Evolutionary conservation across 495 filamentous ascomycete species (phyloP).

Genomic region (Penicillium canescens): DNA sequence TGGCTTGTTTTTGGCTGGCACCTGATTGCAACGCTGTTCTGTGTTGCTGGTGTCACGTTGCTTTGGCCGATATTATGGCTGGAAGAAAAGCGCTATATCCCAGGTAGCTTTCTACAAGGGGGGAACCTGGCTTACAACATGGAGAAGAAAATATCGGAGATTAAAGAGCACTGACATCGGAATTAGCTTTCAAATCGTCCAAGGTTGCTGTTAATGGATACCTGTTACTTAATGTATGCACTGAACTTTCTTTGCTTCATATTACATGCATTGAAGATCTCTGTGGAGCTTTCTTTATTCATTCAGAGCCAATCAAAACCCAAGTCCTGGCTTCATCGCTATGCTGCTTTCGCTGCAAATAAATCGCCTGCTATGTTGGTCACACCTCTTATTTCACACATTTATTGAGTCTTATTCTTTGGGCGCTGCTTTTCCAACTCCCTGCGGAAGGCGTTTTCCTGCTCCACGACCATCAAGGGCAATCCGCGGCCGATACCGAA

Average conservation of each 20-base stretch:
- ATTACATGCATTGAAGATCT: not conserved
- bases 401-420: not conserved
- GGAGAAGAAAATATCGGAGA: conserved; percentile 25
- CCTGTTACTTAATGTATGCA: not conserved
- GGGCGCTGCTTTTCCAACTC: conserved; percentile 30
- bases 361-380: not conserved
- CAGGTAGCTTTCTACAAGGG: conserved; percentile 17
- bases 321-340: too few species aligned
- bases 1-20: conserved; percentile 59
- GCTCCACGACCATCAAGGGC: conserved; percentile 63
- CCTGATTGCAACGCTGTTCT: conserved; percentile 60
- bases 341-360: not conserved
- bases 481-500: conserved; percentile 69
- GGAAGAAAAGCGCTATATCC: conserved; percentile 39
- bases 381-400: not conserved
- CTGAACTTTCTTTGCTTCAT: not conserved
- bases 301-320: not conserved
- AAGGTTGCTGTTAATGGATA: not conserved
- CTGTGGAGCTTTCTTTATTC: not conserved
- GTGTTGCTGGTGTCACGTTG: conserved; percentile 53
- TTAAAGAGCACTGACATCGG: conserved; percentile 21
- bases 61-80: conserved; percentile 55
- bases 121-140: conserved; percentile 32
- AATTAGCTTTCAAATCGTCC: not conserved
- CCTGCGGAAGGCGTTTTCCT: conserved; percentile 55